Evolutionary conservation across 345 rosid species (phyloP).

Genomic region (Hibiscus tridactylites): DNA sequence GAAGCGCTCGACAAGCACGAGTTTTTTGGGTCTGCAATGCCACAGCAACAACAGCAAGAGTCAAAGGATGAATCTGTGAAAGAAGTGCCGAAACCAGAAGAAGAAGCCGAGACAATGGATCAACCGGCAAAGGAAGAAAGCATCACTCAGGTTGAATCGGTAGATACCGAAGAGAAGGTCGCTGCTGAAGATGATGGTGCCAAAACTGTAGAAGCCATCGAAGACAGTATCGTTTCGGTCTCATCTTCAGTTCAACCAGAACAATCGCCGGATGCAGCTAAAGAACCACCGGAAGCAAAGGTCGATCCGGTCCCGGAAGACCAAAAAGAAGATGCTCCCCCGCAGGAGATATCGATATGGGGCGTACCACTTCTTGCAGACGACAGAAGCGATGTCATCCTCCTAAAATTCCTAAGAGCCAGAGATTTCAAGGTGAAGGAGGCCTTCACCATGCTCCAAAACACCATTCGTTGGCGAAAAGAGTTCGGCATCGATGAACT

Average conservation of each 20-base stretch:
- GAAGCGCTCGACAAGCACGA: conserved; percentile 46
- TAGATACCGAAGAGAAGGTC: conserved; percentile 4
- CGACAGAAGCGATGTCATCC: conserved; percentile 49
- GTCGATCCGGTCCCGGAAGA: conserved; percentile 10
- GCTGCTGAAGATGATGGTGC: conserved; percentile 63
- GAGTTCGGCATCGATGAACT: conserved; percentile 49
- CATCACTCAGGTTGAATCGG: conserved; percentile 2
- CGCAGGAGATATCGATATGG: conserved; percentile 38
- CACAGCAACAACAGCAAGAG: conserved; percentile 11
- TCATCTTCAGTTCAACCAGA: conserved; percentile 24
- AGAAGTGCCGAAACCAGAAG: conserved; percentile 5
- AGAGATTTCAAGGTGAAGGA: conserved; percentile 59
- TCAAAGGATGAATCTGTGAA: conserved; percentile 14
- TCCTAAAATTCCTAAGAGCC: conserved; percentile 55
- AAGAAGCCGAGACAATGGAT: not conserved
- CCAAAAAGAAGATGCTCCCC: conserved; percentile 1
- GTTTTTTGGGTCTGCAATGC: conserved; percentile 26
- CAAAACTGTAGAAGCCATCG: conserved; percentile 75
- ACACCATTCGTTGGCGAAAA: conserved; percentile 48
- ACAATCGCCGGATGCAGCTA: conserved; percentile 6
- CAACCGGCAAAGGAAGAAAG: conserved; percentile 23
- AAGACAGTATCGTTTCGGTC: conserved; percentile 62
- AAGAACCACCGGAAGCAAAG: not conserved
- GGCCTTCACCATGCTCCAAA: conserved; percentile 48
- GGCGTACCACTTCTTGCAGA: conserved; percentile 49